phyloP scores from a whole-genome alignment of 2,329 filamentous ascomycete species.

The Claviceps maximensis region DNA sequence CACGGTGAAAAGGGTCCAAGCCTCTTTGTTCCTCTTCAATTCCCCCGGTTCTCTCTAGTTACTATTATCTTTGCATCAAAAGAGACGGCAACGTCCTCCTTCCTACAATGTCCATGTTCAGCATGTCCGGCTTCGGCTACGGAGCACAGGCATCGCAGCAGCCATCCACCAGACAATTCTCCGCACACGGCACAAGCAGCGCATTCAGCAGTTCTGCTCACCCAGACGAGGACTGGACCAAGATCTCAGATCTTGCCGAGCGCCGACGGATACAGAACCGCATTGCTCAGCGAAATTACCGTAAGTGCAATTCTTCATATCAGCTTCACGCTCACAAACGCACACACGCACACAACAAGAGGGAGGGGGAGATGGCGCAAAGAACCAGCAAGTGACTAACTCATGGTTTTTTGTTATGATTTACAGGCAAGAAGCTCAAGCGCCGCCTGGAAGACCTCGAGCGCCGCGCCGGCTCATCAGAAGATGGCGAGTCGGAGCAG shows the following conservation, averaged over 20 bases:
- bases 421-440: conserved; percentile 79
- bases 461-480: conserved; percentile 51
- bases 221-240: conserved; percentile 97
- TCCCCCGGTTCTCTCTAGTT: neutral
- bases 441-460: conserved; percentile 76
- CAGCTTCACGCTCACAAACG: neutral
- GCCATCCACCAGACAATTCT: conserved; percentile 48
- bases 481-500: conserved; percentile 33
- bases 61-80: too few relatives aligned
- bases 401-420: neutral
- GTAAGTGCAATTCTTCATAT: conserved; percentile 36
- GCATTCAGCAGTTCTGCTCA: conserved; percentile 91
- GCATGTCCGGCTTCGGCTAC: conserved; percentile 22
- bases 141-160: conserved; percentile 9
- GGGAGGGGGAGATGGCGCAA: neutral
- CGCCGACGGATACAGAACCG: conserved; percentile 90
- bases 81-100: neutral
- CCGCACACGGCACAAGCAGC: conserved; percentile 70
- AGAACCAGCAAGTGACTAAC: neutral
- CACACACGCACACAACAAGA: neutral
- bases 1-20: neutral
- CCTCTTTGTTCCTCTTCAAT: neutral
- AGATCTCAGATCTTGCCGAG: conserved; percentile 94
- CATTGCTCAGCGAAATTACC: conserved; percentile 95
- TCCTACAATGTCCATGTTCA: conserved; percentile 24